Evolutionary conservation across 306 rosid genomes (phyloP).

Genomic region (Trifolium fragiferum): DNA sequence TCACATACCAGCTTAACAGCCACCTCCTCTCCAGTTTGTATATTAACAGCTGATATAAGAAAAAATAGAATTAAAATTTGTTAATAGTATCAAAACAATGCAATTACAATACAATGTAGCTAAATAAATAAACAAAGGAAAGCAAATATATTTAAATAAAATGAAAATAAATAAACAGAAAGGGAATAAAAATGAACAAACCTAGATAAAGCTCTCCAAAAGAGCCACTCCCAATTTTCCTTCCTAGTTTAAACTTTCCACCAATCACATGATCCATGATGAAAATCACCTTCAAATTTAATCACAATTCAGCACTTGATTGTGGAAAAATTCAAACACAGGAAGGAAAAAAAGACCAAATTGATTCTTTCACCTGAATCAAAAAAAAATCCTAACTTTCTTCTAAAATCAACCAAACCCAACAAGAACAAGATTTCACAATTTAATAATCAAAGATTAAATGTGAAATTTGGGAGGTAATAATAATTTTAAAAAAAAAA

Average conservation of each 20-base stretch:
- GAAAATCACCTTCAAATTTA: constrained; percentile 53
- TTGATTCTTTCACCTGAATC: constrained; percentile 45
- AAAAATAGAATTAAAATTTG: constrained; percentile 29
- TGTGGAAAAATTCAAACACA: constrained; percentile 50
- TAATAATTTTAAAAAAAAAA: too few species aligned
- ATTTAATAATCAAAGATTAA: constrained; percentile 14
- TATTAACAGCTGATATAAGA: constrained; percentile 70
- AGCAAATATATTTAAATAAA: too few species aligned
- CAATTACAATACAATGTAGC: constrained; percentile 24
- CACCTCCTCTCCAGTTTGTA: constrained; percentile 98
- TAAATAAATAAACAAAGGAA: background rate
- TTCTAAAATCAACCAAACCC: constrained; percentile 44
- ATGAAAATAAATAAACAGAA: background rate
- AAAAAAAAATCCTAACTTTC: constrained; percentile 41
- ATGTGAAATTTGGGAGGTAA: background rate
- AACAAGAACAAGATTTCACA: constrained; percentile 40
- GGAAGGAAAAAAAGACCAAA: constrained; percentile 30
- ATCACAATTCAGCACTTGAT: constrained; percentile 51
- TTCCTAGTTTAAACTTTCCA: constrained; percentile 91
- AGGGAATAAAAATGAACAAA: constrained; percentile 28
- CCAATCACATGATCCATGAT: constrained; percentile 95
- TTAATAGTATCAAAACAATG: constrained; percentile 14
- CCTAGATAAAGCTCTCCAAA: constrained; percentile 99
- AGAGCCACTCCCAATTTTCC: constrained; percentile 99
- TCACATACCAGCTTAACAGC: constrained; percentile 96